A percentile compares a stretch with the other conserved stretches of the same genome.
Evolutionary conservation across 805 yeast genomes (phyloP).

Genomic region (Komagataella phaffii): DNA sequence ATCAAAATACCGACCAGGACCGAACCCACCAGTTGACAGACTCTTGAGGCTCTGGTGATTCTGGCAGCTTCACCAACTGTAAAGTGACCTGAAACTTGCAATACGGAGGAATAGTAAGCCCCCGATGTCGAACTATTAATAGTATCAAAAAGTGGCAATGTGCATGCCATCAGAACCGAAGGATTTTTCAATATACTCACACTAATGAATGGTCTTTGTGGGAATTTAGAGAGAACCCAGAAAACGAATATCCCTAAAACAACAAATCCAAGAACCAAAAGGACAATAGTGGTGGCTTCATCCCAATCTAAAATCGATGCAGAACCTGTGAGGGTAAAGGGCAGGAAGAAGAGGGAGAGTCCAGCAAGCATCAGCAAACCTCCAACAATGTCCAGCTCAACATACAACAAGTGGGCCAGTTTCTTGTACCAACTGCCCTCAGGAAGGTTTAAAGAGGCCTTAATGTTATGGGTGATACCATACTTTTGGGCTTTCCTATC

Average conservation of each 20-base stretch:
- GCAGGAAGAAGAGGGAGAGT: background rate
- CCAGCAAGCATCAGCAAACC: background rate
- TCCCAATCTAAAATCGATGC: background rate
- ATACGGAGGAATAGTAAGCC: background rate
- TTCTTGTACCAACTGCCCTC: background rate
- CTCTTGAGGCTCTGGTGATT: background rate
- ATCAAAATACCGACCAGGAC: background rate
- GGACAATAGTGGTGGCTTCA: background rate
- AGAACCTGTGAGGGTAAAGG: background rate
- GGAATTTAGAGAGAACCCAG: background rate
- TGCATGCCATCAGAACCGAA: background rate
- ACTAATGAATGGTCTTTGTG: background rate
- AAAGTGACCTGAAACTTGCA: background rate
- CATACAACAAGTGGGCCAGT: background rate
- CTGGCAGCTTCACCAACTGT: background rate
- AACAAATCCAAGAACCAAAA: background rate
- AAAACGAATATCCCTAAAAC: background rate
- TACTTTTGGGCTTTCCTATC: conserved; percentile 14
- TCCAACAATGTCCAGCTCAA: conserved; percentile 3
- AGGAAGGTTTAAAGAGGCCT: background rate
- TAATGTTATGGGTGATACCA: conserved; percentile 7
- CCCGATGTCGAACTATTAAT: background rate
- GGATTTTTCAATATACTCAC: background rate
- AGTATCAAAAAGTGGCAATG: background rate
- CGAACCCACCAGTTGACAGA: background rate